Conservation (phyloP, 495 filamentous ascomycete species). For the Talaromyces ruber region DNA sequence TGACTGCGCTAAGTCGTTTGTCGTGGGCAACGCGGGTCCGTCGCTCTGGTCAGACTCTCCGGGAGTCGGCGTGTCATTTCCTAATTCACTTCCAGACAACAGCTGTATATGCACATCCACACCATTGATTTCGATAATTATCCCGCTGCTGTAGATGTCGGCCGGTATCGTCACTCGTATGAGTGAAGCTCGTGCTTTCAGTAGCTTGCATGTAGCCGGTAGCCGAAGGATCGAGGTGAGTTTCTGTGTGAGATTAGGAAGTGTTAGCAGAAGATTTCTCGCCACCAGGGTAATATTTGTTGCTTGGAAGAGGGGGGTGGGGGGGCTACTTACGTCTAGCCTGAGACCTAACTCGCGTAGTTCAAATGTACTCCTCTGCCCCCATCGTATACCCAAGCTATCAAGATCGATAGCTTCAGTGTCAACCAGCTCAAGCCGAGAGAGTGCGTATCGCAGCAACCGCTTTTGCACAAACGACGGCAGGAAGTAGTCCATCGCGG, state of each 20-base stretch:
- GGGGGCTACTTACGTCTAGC: slow-evolving; percentile 47
- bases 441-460: slow-evolving; percentile 71
- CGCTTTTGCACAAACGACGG: slow-evolving; percentile 76
- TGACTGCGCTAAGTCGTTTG: slow-evolving; percentile 77
- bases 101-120: slow-evolving; percentile 56
- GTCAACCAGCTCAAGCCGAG: slow-evolving; percentile 72
- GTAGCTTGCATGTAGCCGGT: slow-evolving; percentile 56
- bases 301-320: neutral
- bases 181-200: slow-evolving; percentile 58
- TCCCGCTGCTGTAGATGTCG: slow-evolving; percentile 71
- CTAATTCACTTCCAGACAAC: slow-evolving; percentile 20
- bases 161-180: slow-evolving; percentile 73
- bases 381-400: slow-evolving; percentile 68
- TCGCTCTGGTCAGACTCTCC: neutral
- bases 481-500: slow-evolving; percentile 48
- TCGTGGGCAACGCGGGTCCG: slow-evolving; percentile 49
- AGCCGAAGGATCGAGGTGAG: slow-evolving; percentile 63
- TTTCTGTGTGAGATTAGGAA: slow-evolving; percentile 44
- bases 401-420: slow-evolving; percentile 71
- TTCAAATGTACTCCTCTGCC: slow-evolving; percentile 68
- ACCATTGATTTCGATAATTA: slow-evolving; percentile 68
- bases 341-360: slow-evolving; percentile 73
- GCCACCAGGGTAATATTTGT: neutral
- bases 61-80: slow-evolving; percentile 3
- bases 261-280: slow-evolving; percentile 7